Base-by-base conservation (phyloP, 75 land plant genomes). In the Pinus tabuliformis region DNA sequence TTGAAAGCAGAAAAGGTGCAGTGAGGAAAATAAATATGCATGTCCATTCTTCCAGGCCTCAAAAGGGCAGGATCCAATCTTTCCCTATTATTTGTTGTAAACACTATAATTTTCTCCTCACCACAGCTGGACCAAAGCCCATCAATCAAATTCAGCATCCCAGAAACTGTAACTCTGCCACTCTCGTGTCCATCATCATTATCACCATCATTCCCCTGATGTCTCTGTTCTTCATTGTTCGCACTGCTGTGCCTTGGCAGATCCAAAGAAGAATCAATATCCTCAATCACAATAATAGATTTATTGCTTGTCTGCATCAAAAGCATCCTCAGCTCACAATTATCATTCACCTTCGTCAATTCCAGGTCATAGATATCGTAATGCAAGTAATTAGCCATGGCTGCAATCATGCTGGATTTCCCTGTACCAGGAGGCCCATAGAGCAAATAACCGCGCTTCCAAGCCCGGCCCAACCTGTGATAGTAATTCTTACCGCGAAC, bases 341-440 rank as follows among this genome's bases (percentile, higher is more conserved):
- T 33, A 49, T 70, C 66, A 11, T 56, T 26, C 64, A 89, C 80
- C 83, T 77, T 77, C 37, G 70, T 81, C 30, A 92, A 71, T 74
- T 94, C 92, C 66, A 94, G 6, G 64, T 92, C 92, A 74, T 94
- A 94, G 59, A 94, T 75, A 62, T 94, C 93, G 81, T 80, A 93
- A n/a, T 73, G 36, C 28, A 91, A 70, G 76, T 83, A 62, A 33
- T 33, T 33, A 33, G 33, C 33, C 33, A 33, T 33, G 0, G 33
- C 33, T 33, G 33, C 33, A 33, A 33, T 33, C 33, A 33, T 33
- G 33, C 33, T 33, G 33, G 33, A 33, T 33, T 33, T 33, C 33
- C 33, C 33, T 33, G 33, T 33, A 1, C 33, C 33, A 33, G 33
- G 33, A 33, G 33, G 33, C 33, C 33, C 33, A 33, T 33, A 33